These are phyloP conservation scores for Gyrodon lividus DNA, from an alignment of 768 basidiomycete genomes.

Conservation along the genomic window DNA sequence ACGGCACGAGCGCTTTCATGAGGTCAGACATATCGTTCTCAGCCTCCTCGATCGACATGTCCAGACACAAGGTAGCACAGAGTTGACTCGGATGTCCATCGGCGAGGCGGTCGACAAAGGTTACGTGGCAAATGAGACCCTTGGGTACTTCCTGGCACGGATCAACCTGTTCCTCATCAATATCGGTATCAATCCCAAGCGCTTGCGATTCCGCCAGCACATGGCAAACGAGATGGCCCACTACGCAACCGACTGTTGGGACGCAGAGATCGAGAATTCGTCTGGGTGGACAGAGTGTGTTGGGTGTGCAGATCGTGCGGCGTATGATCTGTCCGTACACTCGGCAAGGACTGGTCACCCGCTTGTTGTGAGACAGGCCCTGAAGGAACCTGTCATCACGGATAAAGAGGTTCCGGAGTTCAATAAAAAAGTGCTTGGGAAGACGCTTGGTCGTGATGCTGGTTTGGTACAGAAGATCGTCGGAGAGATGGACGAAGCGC, in stretches of 20 bases:
- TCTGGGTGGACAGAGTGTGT: conserved; percentile 95
- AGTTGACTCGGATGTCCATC: conserved; percentile 64
- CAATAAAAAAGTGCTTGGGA: conserved; percentile 87
- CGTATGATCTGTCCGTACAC: conserved; percentile 94
- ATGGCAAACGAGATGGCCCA: conserved; percentile 99
- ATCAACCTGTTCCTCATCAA: conserved; percentile 87
- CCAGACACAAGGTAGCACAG: conserved; percentile 74
- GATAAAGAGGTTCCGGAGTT: conserved; percentile 79
- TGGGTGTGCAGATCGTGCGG: conserved; percentile 96
- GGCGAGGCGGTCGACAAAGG: conserved; percentile 88
- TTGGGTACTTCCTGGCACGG: conserved; percentile 95
- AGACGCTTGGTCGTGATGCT: conserved; percentile 86
- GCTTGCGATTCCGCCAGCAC: conserved; percentile 94
- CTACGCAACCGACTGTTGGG: conserved; percentile 99
- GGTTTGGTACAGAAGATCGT: conserved; percentile 62
- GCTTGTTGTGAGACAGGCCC: conserved; percentile 80
- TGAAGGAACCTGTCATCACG: conserved; percentile 81
- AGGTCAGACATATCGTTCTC: conserved; percentile 74
- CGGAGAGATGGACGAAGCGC: conserved; percentile 62
- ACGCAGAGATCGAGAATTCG: conserved; percentile 94
- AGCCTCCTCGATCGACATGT: conserved; percentile 78
- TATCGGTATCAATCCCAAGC: conserved; percentile 82
- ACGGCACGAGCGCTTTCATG: conserved; percentile 77
- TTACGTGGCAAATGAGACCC: conserved; percentile 93
- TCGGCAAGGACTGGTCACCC: conserved; percentile 78